Evolutionary conservation across 768 basidiomycete species (phyloP), one percentile per base, ranked within the genome.

Genomic region (Mycena pura): DNA sequence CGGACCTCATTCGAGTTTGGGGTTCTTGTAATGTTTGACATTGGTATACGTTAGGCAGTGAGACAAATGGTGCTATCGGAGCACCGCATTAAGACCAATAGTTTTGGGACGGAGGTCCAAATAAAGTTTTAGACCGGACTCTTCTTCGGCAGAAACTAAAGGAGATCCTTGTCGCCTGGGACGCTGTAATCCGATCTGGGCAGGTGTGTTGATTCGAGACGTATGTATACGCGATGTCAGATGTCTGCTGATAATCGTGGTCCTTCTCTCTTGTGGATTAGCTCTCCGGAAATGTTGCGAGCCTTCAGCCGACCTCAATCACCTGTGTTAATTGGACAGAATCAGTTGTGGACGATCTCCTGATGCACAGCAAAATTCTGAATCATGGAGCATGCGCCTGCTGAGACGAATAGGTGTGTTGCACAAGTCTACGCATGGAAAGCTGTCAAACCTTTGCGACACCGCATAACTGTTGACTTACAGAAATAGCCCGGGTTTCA

Each of bases 121-220:
- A 76, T 78, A 83, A 77, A 80, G 79, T 82, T 82, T 83, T 83
- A 80, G 76, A 74, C 68, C 68, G 64, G 55, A 63, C 59, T 52
- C 60, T 63, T 70, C 72, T 73, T 73, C 68, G 74, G 63, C 68
- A 66, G 70, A 71, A 77, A 57, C 63, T 31, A 55, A 57, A 57
- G 40, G 60, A 61, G 64, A 57, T 58, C 25, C n/a, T 48, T 52
- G 62, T 49, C 50, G 55, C 36, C 15, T 77, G 77, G n/a, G n/a
- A 62, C 51, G 36, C 57, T 58, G 65, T 58, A 70, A 72, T 77
- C 78, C 67, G 75, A 78, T 74, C n/a, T 31, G 24, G 52, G 44
- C 41, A 57, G 22, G 34, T 27, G n/a, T n/a, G n/a, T n/a, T 51
- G 62, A 53, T 46, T 45, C 48, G 36, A 53, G 48, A 58, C 57